Conservation (phyloP, 495 filamentous ascomycete species). For the Penicillium salamii region DNA sequence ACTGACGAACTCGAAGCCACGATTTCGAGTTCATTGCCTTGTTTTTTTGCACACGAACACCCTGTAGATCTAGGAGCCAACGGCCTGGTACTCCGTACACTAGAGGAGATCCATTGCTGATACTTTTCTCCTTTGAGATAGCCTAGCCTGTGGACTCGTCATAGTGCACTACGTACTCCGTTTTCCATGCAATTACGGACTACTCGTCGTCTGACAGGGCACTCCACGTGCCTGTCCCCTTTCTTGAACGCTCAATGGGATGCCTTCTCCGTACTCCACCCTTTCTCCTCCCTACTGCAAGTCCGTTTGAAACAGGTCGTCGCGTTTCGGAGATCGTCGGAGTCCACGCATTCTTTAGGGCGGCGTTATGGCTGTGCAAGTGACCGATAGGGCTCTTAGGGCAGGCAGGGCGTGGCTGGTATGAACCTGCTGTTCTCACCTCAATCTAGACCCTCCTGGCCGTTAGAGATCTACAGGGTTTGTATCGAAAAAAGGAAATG, state of each 20-base stretch:
- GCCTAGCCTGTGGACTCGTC: background rate
- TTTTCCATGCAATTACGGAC: background rate
- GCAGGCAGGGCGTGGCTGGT: conserved; percentile 13
- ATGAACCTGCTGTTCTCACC: conserved; percentile 12
- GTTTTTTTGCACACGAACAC: too few species aligned
- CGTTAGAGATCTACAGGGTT: conserved; percentile 5
- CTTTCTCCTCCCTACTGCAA: too few species aligned
- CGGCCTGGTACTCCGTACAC: too few species aligned
- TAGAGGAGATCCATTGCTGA: background rate
- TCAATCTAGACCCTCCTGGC: background rate
- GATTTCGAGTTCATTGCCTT: too few species aligned
- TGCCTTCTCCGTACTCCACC: too few species aligned
- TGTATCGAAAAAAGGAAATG: conserved; percentile 6
- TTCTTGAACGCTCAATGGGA: conserved; percentile 1
- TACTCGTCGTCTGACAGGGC: background rate
- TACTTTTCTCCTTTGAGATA: background rate
- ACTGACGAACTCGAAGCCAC: too few species aligned
- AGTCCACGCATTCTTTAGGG: conserved; percentile 14
- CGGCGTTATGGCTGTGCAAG: conserved; percentile 16
- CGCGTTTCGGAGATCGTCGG: conserved; percentile 9
- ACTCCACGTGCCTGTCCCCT: conserved; percentile 18
- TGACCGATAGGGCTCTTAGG: conserved; percentile 8
- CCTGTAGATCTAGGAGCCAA: too few species aligned
- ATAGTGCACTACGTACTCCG: conserved; percentile 3
- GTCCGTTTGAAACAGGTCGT: conserved; percentile 15